Base-by-base conservation (phyloP, 176 grass and related monocot species). In the Oryza glumipatula region DNA sequence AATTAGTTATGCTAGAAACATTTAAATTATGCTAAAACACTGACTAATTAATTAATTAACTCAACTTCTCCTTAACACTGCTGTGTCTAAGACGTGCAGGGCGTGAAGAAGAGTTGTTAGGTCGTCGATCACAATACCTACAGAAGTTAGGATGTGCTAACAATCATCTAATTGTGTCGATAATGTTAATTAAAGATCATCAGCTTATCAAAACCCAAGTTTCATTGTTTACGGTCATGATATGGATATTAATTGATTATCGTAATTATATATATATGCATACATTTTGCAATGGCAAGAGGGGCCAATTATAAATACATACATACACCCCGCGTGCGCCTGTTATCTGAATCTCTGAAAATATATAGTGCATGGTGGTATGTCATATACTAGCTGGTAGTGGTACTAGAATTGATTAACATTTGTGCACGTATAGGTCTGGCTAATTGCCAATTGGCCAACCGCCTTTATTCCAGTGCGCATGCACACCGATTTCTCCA, bases 11-110 rank as follows among this genome's bases (percentile, higher is more conserved):
- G 54, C 17, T 58, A 58, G 17, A 58, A 52, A 58, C 17, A 9
- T 58, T 58, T 21, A 58, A 58, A 58, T 58, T n/a, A 58, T 58
- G 54, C 19, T 58, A n/a, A 58, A 58, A 58, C 9, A 4, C 2
- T n/a, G 12, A 19, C 47, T 21, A 7, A 1, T 14, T 9, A 7
- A 1, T 14, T 21, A 58, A 58, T 58, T n/a, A 21, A 58, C 54
- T 26, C 48, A 52, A 30, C 72, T 32, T 52, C 72, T 52, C 72
- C 46, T 23, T 52, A 73, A 7, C 13, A 7, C 47, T 48, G 63
- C 51, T 30, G 15, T 21, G 21, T 63, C 58, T 13, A 81, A 81
- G 66, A 82, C 39, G 72, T 88, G 86, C 86, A 56, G 54, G 41
- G 21, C 77, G 80, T 67, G 30, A 74, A 80, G 77, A 19, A 9